Conservation (phyloP, 257 asterid genomes). For the Fraxinus pennsylvanica region DNA sequence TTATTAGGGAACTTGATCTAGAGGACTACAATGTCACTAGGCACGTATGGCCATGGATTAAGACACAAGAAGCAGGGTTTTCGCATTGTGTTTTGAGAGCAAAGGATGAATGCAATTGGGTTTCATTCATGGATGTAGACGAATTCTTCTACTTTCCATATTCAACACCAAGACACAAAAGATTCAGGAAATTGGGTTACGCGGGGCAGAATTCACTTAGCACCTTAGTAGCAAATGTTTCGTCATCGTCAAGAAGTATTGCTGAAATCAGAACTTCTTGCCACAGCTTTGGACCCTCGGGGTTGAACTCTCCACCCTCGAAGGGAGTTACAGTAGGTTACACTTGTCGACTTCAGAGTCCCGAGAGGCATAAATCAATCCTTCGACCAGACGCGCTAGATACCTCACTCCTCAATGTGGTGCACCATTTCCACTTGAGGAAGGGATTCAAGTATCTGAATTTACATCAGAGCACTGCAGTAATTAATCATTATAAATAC, state of each 20-base stretch:
- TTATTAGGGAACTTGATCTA: slow-evolving; percentile 50
- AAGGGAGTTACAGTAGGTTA: slow-evolving; percentile 85
- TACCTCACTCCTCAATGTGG: slow-evolving; percentile 70
- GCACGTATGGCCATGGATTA: slow-evolving; percentile 98
- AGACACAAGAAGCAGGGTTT: slow-evolving; percentile 98
- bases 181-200: slow-evolving; percentile 37
- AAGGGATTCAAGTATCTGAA: slow-evolving; percentile 62
- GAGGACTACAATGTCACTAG: slow-evolving; percentile 64
- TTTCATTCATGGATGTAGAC: slow-evolving; percentile 94
- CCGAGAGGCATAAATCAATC: slow-evolving; percentile 96
- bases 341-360: slow-evolving; percentile 86
- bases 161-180: slow-evolving; percentile 39
- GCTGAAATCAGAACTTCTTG: slow-evolving; percentile 86
- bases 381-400: slow-evolving; percentile 74
- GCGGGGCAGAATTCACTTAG: slow-evolving; percentile 61
- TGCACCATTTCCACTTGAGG: slow-evolving; percentile 76
- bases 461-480: slow-evolving; percentile 59
- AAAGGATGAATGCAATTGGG: slow-evolving; percentile 74
- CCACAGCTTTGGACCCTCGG: slow-evolving; percentile 95
- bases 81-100: slow-evolving; percentile 92
- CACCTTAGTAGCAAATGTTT: slow-evolving; percentile 53
- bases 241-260: slow-evolving; percentile 49
- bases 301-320: slow-evolving; percentile 58
- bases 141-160: slow-evolving; percentile 85
- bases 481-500: slow-evolving; percentile 79